These are phyloP conservation scores for Pleurotus eryngii DNA, from an alignment of 768 basidiomycete genomes.

Conservation along the genomic window DNA sequence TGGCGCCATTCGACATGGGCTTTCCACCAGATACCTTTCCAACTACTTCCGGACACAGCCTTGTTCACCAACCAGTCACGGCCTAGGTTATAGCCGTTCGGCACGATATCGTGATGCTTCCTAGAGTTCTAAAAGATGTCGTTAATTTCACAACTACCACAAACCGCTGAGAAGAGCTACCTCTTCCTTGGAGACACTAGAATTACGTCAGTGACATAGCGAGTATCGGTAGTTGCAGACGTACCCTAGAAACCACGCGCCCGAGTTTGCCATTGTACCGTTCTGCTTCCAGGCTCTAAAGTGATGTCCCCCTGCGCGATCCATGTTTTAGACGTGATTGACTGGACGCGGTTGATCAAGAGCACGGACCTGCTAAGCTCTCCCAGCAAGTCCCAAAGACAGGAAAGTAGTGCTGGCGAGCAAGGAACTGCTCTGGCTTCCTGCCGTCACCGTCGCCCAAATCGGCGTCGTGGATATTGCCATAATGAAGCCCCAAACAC, in stretches of 20 bases:
- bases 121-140: conserved; percentile 40
- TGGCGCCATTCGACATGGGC: conserved; percentile 75
- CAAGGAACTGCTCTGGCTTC: conserved; percentile 66
- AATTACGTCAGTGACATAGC: background rate
- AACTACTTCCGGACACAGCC: conserved; percentile 57
- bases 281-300: conserved; percentile 91
- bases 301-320: conserved; percentile 70
- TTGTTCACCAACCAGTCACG: conserved; percentile 73
- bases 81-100: conserved; percentile 77
- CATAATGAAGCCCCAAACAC: conserved; percentile 77
- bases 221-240: conserved; percentile 18
- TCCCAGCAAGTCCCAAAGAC: conserved; percentile 89
- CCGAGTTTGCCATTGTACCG: conserved; percentile 63
- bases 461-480: conserved; percentile 69
- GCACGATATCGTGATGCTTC: conserved; percentile 69
- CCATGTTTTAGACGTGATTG: too few relatives aligned
- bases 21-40: conserved; percentile 69
- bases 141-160: too few relatives aligned
- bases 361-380: conserved; percentile 55
- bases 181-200: conserved; percentile 72
- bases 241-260: conserved; percentile 85
- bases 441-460: conserved; percentile 79
- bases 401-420: conserved; percentile 75
- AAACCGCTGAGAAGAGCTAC: conserved; percentile 21
- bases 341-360: background rate